phyloP scores from a whole-genome alignment of 441 rosid species.

The Corymbia citriodora region DNA sequence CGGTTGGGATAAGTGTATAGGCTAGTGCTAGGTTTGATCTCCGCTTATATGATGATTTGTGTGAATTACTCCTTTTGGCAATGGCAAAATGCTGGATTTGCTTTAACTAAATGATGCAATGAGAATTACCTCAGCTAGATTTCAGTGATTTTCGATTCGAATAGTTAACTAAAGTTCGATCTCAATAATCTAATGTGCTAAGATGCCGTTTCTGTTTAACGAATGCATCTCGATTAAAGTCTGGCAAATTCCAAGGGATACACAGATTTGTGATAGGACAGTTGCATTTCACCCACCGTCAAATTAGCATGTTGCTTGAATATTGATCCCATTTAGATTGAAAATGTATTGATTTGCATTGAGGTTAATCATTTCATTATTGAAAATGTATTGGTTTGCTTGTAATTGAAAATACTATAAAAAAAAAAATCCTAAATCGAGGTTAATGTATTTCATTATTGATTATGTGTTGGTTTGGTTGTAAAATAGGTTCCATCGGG shows the following conservation, averaged over 20 bases:
- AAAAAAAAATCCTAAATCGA: no score
- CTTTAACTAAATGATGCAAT: background rate
- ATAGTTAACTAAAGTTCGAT: background rate
- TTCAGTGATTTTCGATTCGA: background rate
- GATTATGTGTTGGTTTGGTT: no score
- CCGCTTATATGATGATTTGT: background rate
- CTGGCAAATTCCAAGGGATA: background rate
- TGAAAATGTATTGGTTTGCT: background rate
- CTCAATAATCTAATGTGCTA: fast-evolving
- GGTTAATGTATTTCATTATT: no score
- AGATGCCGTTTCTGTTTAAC: background rate
- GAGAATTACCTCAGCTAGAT: background rate
- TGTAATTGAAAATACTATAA: no score
- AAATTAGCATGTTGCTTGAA: fast-evolving
- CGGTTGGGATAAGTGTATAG: background rate
- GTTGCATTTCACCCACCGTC: fast-evolving
- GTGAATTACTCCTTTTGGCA: background rate
- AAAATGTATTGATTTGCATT: background rate
- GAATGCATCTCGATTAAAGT: background rate
- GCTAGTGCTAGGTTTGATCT: background rate
- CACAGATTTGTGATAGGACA: background rate
- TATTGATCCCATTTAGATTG: background rate
- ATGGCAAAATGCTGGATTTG: background rate
- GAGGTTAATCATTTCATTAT: no score
- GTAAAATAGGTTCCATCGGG: no score